A percentile compares a stretch with the other conserved stretches of the same genome.
phyloP scores from a whole-genome alignment of 83 land plant genomes.

The Picea engelmannii region DNA sequence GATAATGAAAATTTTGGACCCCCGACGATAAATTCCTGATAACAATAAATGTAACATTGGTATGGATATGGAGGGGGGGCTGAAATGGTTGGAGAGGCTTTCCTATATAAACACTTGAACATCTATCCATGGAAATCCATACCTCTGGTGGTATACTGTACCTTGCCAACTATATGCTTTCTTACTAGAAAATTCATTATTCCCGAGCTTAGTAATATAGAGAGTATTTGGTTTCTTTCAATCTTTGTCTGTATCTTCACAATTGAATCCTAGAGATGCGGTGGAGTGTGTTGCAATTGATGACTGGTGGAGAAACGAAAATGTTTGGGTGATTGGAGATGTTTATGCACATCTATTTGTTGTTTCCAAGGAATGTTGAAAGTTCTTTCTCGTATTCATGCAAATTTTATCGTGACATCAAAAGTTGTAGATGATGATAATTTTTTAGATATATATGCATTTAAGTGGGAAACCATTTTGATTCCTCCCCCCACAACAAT shows the following conservation, averaged over 20 bases:
- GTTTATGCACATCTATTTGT: constrained; percentile 57
- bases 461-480: constrained; percentile 51
- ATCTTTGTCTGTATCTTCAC: constrained; percentile 52
- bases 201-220: constrained; percentile 58
- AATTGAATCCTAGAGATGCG: constrained; percentile 56
- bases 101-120: constrained; percentile 44
- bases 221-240: constrained; percentile 52
- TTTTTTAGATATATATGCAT: constrained; percentile 49
- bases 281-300: constrained; percentile 64
- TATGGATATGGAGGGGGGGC: constrained; percentile 58
- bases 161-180: constrained; percentile 54
- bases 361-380: constrained; percentile 56
- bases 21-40: no score
- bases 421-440: constrained; percentile 55
- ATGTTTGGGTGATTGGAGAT: constrained; percentile 66
- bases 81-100: constrained; percentile 50
- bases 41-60: constrained; percentile 15
- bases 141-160: constrained; percentile 52
- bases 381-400: constrained; percentile 54
- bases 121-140: constrained; percentile 59
- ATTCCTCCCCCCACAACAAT: constrained; percentile 43
- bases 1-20: no score
- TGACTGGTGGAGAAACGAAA: constrained; percentile 63
- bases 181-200: constrained; percentile 57
- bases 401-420: constrained; percentile 52